Conservation (phyloP, 495 filamentous ascomycete genomes). For the Penicillium cataractarum region DNA sequence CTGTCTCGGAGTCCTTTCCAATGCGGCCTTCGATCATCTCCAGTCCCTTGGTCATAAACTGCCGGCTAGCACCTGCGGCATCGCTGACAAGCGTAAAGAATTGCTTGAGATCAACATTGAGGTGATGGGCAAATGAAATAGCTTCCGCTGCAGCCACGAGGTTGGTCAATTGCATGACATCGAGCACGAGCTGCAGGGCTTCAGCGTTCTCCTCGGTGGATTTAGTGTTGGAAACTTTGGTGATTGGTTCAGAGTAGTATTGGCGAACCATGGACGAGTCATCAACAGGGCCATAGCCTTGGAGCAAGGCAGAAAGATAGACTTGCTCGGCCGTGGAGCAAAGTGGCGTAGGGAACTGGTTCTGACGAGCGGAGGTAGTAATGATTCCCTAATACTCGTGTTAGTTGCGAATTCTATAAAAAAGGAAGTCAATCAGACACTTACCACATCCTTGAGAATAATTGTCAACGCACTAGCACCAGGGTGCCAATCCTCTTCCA, state of each 20-base stretch:
- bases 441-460: slow-evolving; percentile 76
- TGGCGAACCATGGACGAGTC: slow-evolving; percentile 71
- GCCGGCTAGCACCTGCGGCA: slow-evolving; percentile 68
- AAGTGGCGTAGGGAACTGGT: slow-evolving; percentile 69
- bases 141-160: slow-evolving; percentile 68
- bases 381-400: slow-evolving; percentile 61
- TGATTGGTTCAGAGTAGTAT: slow-evolving; percentile 51
- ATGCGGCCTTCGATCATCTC: slow-evolving; percentile 52
- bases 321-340: slow-evolving; percentile 71
- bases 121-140: slow-evolving; percentile 63
- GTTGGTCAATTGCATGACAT: slow-evolving; percentile 65
- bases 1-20: slow-evolving; percentile 42
- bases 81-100: slow-evolving; percentile 69
- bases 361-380: slow-evolving; percentile 64
- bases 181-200: slow-evolving; percentile 56
- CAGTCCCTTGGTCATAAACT: slow-evolving; percentile 60
- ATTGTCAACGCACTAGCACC: slow-evolving; percentile 71
- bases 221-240: slow-evolving; percentile 32
- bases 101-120: slow-evolving; percentile 65
- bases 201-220: slow-evolving; percentile 35
- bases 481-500: slow-evolving; percentile 67
- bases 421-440: slow-evolving; percentile 14
- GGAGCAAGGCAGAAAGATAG: slow-evolving; percentile 61
- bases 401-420: background rate
- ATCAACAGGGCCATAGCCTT: slow-evolving; percentile 67